A percentile compares a stretch with the other conserved stretches of the same genome.
Conservation (phyloP, 257 asterid genomes). For the Jasminum sambac region DNA sequence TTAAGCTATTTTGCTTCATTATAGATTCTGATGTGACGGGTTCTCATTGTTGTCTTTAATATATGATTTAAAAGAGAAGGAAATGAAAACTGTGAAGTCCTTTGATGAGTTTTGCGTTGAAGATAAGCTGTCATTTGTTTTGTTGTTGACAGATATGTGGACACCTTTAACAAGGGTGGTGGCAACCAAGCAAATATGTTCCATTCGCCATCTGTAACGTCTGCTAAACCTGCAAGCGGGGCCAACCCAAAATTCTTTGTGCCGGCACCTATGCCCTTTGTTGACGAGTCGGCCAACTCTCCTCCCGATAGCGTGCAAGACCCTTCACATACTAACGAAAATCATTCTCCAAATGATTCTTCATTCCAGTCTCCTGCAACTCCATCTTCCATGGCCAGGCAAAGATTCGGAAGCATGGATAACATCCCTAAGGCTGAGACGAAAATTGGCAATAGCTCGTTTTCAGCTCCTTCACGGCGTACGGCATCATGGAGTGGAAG, state of each 20-base stretch:
- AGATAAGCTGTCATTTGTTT: slow-evolving; percentile 5
- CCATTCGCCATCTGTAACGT: slow-evolving; percentile 63
- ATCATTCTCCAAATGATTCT: slow-evolving; percentile 38
- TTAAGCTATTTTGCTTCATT: background rate
- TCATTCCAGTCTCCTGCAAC: slow-evolving; percentile 38
- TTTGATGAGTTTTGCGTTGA: slow-evolving; percentile 10
- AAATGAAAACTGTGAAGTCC: slow-evolving; percentile 16
- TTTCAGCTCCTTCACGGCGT: slow-evolving; percentile 53
- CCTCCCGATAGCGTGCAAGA: slow-evolving; percentile 33
- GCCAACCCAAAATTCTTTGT: slow-evolving; percentile 75
- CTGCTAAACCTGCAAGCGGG: slow-evolving; percentile 52
- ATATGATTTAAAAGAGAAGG: background rate
- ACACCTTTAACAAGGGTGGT: slow-evolving; percentile 41
- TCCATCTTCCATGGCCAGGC: slow-evolving; percentile 42
- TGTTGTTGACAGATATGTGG: slow-evolving; percentile 41
- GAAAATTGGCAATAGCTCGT: slow-evolving; percentile 31
- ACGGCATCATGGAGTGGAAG: slow-evolving; percentile 95
- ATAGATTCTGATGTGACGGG: background rate
- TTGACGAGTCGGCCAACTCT: slow-evolving; percentile 44
- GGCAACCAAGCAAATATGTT: slow-evolving; percentile 51
- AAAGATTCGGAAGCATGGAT: slow-evolving; percentile 74
- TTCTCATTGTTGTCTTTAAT: background rate
- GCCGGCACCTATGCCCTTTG: slow-evolving; percentile 51
- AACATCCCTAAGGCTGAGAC: slow-evolving; percentile 45
- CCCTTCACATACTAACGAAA: slow-evolving; percentile 32